phyloP scores from a whole-genome alignment of 352 stramenopile species.

The Phytophthora megakarya region DNA sequence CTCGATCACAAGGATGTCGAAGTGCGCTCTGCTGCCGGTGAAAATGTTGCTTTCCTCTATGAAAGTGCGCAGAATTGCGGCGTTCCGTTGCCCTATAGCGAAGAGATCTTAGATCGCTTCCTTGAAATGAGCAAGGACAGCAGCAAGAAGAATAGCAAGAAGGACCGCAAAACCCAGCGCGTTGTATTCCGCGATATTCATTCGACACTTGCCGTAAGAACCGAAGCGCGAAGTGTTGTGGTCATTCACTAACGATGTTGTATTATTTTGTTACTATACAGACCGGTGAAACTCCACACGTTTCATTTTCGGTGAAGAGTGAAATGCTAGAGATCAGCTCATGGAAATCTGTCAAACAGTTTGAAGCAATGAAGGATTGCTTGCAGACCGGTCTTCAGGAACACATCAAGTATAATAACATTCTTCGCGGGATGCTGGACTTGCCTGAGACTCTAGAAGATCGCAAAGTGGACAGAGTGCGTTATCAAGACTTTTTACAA shows the following conservation, averaged over 20 bases:
- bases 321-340: slow-evolving; percentile 76
- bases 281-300: slow-evolving; percentile 79
- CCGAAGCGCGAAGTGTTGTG: background rate
- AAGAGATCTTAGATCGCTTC: slow-evolving; percentile 74
- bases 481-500: slow-evolving; percentile 14
- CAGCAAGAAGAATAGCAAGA: slow-evolving; percentile 92
- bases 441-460: slow-evolving; percentile 81
- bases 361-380: slow-evolving; percentile 79
- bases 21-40: slow-evolving; percentile 75
- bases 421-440: slow-evolving; percentile 74
- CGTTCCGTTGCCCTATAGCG: slow-evolving; percentile 56
- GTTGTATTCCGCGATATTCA: slow-evolving; percentile 87
- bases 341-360: slow-evolving; percentile 84
- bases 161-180: slow-evolving; percentile 86
- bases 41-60: slow-evolving; percentile 88
- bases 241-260: slow-evolving; percentile 5
- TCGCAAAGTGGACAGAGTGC: slow-evolving; percentile 69
- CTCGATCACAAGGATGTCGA: slow-evolving; percentile 84
- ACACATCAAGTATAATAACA: slow-evolving; percentile 91
- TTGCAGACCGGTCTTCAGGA: slow-evolving; percentile 77
- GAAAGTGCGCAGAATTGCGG: slow-evolving; percentile 63
- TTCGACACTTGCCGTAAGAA: slow-evolving; percentile 71
- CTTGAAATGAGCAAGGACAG: slow-evolving; percentile 85
- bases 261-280: slow-evolving; percentile 25
- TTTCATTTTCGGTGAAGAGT: slow-evolving; percentile 79